Evolutionary conservation across 495 filamentous ascomycete species (phyloP), one percentile per base, ranked within the genome.

Genomic region (Haplographium delicatum): DNA sequence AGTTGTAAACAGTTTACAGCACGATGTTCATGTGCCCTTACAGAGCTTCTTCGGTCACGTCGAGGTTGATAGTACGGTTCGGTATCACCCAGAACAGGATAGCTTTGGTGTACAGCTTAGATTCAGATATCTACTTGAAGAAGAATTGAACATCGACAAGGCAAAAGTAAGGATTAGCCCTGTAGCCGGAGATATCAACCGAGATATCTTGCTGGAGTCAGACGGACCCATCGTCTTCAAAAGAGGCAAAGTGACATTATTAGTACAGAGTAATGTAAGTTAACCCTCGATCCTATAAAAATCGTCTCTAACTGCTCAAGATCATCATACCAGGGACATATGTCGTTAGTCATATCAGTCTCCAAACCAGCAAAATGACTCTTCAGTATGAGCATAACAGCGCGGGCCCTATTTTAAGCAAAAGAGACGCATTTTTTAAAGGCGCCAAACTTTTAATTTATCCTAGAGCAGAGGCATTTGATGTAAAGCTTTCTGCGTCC

Each of bases 91-190:
- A 4, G 78, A 81, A 19, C 79, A 74, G 56, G 93, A 97, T 65
- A 84, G 89, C 20, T 91, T 95, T 54, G 78, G 84, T 27, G 63
- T 96, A 27, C 72, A 74, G 27, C 59, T 98, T 8, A 75, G 74
- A 27, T 69, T 96, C 41, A 71, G 78, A 27, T 91, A 88, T 64
- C 65, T 95, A 1, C 67, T 96, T 2, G 76, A 78, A 5, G 87
- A 88, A 33, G 72, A 81, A 4, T 74, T 96, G 44, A 70, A 79
- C 31, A 70, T 91, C 9, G 72, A 86, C 18, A 70, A 78, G 28
- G 72, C 86, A 31, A 85, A 76, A 39, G 66, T 94, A 20, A 81
- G 81, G 30, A 71, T 96, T 6, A 71, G 74, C 45, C 74, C 65
- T 47, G 48, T 68, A 2, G 57, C 60, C 7, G 64, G 69, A 20